Percentiles rank a stretch among this genome's conserved stretches.
These are phyloP conservation scores for Tulasnella sp. DNA, from an alignment of 768 basidiomycete genomes.

Conservation along the genomic window DNA sequence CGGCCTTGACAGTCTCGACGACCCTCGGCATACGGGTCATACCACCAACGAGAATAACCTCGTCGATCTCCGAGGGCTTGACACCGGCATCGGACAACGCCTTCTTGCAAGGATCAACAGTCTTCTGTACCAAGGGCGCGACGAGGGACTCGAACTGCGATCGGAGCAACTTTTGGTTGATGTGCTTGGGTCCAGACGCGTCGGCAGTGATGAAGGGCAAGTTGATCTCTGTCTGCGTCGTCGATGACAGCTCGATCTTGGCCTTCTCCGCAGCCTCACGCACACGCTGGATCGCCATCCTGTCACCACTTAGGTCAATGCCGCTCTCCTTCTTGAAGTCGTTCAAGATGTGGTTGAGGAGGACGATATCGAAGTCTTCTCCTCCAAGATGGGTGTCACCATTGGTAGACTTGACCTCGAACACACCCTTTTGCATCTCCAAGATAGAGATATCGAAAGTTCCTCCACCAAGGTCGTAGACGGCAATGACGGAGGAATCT, in stretches of 20 bases:
- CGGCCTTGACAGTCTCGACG: conserved; percentile 79
- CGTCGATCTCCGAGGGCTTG: conserved; percentile 86
- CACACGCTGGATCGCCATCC: conserved; percentile 97
- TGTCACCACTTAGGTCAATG: conserved; percentile 69
- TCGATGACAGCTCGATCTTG: conserved; percentile 94
- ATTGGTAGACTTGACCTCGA: conserved; percentile 99
- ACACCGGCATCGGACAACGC: conserved; percentile 88
- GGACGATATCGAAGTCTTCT: conserved; percentile 91
- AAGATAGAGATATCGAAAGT: conserved; percentile 99
- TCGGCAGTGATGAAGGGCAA: conserved; percentile 97
- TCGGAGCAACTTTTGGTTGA: conserved; percentile 82
- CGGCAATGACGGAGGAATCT: conserved; percentile 78
- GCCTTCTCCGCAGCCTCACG: conserved; percentile 99
- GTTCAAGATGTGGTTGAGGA: conserved; percentile 74
- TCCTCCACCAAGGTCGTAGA: conserved; percentile 96
- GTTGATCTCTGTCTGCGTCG: conserved; percentile 93
- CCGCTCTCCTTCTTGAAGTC: conserved; percentile 94
- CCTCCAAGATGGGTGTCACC: conserved; percentile 97
- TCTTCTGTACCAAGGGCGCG: conserved; percentile 70
- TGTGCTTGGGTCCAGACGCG: conserved; percentile 90
- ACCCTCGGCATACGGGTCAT: conserved; percentile 99
- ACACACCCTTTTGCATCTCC: conserved; percentile 99
- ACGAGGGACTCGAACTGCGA: conserved; percentile 87
- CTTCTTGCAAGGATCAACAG: conserved; percentile 95
- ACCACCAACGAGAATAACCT: conserved; percentile 96